Base-by-base conservation (phyloP, 805 yeast species). In the Candida pseudoglaebosa region DNA sequence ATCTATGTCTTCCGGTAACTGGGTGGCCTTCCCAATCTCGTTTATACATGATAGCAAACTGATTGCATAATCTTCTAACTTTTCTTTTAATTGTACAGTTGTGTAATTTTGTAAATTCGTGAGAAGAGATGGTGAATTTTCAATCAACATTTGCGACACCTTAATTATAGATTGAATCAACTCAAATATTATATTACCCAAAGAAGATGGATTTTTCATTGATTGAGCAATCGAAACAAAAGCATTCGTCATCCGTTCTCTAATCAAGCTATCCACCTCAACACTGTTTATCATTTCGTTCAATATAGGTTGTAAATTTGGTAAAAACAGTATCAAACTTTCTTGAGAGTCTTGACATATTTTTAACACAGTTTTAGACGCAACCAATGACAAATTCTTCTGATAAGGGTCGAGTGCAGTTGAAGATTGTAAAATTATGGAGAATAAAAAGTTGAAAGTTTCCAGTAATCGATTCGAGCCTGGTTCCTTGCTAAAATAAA, bases 11-110 rank as follows among this genome's bases (percentile, higher is more conserved):
- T 80, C 87, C 0, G 86, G 81, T 2, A 74, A 57, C 36, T 77
- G 76, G 51, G 83, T 57, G 0, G 89, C 87, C 40, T 80, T 82
- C 0, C 88, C 93, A 3, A 87, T 63, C 38, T 82, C 85, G n/a
- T 71, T 70, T 0, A 88, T 56, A 51, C 88, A 84, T 10, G 75
- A 61, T 18, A 86, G 57, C 33, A 85, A 58, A 17, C 89, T 80
- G 2, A 70, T 52, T 1, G 75, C 50, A 45, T 80, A 81, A 2
- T 75, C 78, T 24, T 63, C 66, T 19, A 55, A 46, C 13, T 43
- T 43, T 14, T 53, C 57, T 21, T 42, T 39, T n/a, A 37, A 20
- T 37, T 28, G 28, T 22, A 24, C 28, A 8, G 28, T 16, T 8
- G 13, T 14, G 13, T 5, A 15, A 1, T 10, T 9, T 13, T 16